Evolutionary conservation across 129 eudicot species (phyloP), one percentile per base, ranked within the genome.

Genomic region (Flaveria sonorensis): DNA sequence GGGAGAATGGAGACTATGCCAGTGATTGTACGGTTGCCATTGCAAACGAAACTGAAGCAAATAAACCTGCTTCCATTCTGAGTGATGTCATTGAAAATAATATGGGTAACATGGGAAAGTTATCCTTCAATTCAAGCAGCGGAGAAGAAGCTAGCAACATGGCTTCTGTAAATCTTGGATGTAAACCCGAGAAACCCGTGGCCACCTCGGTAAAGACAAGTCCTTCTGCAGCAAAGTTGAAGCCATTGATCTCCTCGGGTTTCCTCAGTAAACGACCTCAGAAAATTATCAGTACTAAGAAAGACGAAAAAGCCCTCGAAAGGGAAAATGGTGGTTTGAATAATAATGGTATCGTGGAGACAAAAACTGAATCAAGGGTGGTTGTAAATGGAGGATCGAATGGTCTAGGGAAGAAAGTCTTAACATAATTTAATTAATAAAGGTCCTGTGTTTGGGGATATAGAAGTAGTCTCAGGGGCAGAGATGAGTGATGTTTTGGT

Each of bases 221-320:
- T 53, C 24, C 77, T 46, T 57, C 85, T 11, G 80, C 28, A 48
- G 61, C 76, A 12, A 85, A 80, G 52, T 15, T 67, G 64, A 83
- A 75, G 77, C 86, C 86, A 50, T 79, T 87, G 5, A 70, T 88
- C 73, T 61, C 86, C 30, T 87, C 83, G 9, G 92, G 89, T 51
- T 85, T 85, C 66, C 83, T 85, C n/a, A 82, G 80, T 46, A 88
- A 83, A 70, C 74, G 77, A 24, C 85, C 78, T 23, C 62, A 77
- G 79, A 73, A 74, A 24, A 53, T 73, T 36, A 66, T 10, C 23
- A 24, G 23, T 28, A 62, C 62, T 9, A 80, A 84, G 68, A 53
- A 50, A 80, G 80, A 79, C 26, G 46, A 30, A 28, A 74, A 82
- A 14, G 78, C 67, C 71, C 39, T 57, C 5, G 78, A 78, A 80